Evolutionary conservation across 805 yeast genomes (phyloP).

Genomic region (Hanseniaspora vineae): DNA sequence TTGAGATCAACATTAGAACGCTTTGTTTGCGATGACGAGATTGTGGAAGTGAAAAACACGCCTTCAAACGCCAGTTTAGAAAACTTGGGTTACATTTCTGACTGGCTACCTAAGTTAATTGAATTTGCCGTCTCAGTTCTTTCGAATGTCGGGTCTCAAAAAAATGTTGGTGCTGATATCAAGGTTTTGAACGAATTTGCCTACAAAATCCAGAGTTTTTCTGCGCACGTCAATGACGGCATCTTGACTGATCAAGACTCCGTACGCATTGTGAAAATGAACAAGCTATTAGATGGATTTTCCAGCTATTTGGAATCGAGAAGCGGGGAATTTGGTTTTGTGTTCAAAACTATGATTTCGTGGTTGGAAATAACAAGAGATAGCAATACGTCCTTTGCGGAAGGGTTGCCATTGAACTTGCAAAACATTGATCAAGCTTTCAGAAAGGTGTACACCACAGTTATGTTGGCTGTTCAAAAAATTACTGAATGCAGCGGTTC

Average conservation of each 20-base stretch:
- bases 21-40: conserved; percentile 10
- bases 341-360: conserved; percentile 32
- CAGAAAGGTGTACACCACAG: conserved; percentile 40
- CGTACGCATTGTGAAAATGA: background rate
- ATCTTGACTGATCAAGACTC: conserved; percentile 10
- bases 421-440: conserved; percentile 34
- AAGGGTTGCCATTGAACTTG: conserved; percentile 5
- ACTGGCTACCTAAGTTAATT: conserved; percentile 25
- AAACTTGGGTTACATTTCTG: conserved; percentile 9
- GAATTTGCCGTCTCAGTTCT: conserved; percentile 20
- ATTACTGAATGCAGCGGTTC: conserved; percentile 27
- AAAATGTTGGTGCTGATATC: no score
- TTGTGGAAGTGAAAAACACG: conserved; percentile 9
- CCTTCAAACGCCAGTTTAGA: conserved; percentile 7
- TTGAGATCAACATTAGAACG: conserved; percentile 15
- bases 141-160: background rate
- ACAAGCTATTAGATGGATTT: background rate
- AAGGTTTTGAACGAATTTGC: conserved; percentile 7
- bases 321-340: conserved; percentile 25
- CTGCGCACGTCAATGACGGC: conserved; percentile 4
- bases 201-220: conserved; percentile 8
- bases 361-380: conserved; percentile 28
- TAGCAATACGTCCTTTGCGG: background rate
- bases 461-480: conserved; percentile 59
- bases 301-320: background rate